Evolutionary conservation across 495 filamentous ascomycete species (phyloP).

Genomic region (Lophiotrema nucula): DNA sequence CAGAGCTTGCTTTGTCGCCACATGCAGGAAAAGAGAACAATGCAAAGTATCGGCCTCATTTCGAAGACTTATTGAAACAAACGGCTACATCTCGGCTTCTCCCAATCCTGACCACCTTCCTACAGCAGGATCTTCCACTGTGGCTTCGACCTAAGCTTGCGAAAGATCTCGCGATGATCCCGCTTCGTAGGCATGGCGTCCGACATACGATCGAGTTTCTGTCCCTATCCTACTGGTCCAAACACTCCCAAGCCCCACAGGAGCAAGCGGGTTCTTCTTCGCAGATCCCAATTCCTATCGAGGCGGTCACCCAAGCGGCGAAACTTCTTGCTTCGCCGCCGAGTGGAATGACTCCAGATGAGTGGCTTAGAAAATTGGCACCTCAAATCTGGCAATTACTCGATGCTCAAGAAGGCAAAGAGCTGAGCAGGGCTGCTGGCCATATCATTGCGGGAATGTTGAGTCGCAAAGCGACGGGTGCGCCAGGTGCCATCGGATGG

Average conservation of each 20-base stretch:
- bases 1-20: constrained; percentile 30
- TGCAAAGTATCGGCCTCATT: constrained; percentile 4
- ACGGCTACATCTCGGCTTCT: constrained; percentile 46
- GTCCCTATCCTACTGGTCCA: constrained; percentile 35
- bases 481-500: constrained; percentile 68
- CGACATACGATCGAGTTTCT: constrained; percentile 70
- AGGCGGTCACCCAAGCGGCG: constrained; percentile 67
- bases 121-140: constrained; percentile 45
- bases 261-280: constrained; percentile 42
- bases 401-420: constrained; percentile 61
- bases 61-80: neutral
- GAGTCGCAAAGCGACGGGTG: constrained; percentile 63
- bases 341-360: constrained; percentile 51
- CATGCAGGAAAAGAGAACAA: neutral
- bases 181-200: constrained; percentile 65
- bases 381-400: constrained; percentile 67
- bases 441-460: constrained; percentile 75
- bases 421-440: constrained; percentile 64
- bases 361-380: constrained; percentile 63
- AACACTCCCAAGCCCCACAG: constrained; percentile 7
- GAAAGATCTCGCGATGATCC: constrained; percentile 57
- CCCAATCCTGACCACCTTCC: constrained; percentile 48
- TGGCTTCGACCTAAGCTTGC: constrained; percentile 55
- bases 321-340: constrained; percentile 64
- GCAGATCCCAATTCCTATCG: constrained; percentile 68